phyloP scores from a whole-genome alignment of 257 asterid species.

The Nicotiana obtusifolia region DNA sequence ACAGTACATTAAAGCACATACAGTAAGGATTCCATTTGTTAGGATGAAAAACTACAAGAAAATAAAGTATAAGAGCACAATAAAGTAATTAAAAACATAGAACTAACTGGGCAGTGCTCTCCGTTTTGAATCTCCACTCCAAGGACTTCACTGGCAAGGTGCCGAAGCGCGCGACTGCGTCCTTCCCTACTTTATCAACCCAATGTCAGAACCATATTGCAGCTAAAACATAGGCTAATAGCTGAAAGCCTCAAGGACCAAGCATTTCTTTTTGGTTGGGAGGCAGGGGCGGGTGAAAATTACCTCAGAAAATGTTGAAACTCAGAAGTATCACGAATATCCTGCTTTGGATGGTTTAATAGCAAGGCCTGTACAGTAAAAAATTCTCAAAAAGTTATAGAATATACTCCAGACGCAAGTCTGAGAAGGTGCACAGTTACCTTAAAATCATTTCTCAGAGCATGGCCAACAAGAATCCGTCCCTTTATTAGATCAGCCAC shows the following conservation, averaged over 20 bases:
- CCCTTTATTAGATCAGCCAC: slow-evolving; percentile 80
- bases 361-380: slow-evolving; percentile 62
- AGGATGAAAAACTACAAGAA: slow-evolving; percentile 2
- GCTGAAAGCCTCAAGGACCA: not conserved
- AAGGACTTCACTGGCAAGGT: slow-evolving; percentile 66
- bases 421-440: slow-evolving; percentile 25
- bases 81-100: slow-evolving; percentile 8
- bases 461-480: slow-evolving; percentile 89
- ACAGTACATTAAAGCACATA: not conserved
- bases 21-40: not conserved
- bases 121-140: slow-evolving; percentile 83
- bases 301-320: slow-evolving; percentile 68
- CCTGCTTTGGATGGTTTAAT: slow-evolving; percentile 86
- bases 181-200: slow-evolving; percentile 68
- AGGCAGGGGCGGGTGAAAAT: not conserved
- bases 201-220: slow-evolving; percentile 4
- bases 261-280: slow-evolving; percentile 11
- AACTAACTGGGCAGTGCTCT: slow-evolving; percentile 87
- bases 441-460: slow-evolving; percentile 87
- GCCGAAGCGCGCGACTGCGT: slow-evolving; percentile 69
- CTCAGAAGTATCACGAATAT: slow-evolving; percentile 85
- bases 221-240: slow-evolving; percentile 3
- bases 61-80: not conserved
- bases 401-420: not conserved
- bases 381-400: not conserved